Conservation (phyloP, 2,329 filamentous ascomycete species). For the Pyrenochaeta sp. region DNA sequence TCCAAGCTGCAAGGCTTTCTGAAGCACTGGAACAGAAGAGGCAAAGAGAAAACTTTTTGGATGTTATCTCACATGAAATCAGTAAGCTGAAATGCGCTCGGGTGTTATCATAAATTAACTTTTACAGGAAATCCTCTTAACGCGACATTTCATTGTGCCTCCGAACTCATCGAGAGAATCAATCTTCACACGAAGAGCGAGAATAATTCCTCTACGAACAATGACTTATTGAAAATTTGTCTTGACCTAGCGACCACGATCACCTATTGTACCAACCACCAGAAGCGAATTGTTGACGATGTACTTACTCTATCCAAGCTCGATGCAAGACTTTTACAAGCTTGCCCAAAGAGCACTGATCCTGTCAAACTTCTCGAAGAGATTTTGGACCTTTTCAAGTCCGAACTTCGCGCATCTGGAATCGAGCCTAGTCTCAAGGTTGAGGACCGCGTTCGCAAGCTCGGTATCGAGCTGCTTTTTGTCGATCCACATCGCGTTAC, state of each 20-base stretch:
- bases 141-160: no score
- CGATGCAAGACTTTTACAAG: conserved; percentile 28
- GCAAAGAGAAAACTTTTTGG: no score
- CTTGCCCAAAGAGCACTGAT: conserved; percentile 23
- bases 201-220: no score
- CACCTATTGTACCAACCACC: conserved; percentile 36
- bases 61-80: no score
- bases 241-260: conserved; percentile 32
- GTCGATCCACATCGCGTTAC: conserved; percentile 23
- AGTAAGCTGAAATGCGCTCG: no score
- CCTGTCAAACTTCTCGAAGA: conserved; percentile 23
- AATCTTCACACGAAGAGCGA: no score
- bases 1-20: no score
- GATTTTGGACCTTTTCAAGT: conserved; percentile 31
- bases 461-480: conserved; percentile 18
- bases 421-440: conserved; percentile 15
- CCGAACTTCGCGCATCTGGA: conserved; percentile 22
- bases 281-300: conserved; percentile 40
- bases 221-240: no score
- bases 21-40: no score
- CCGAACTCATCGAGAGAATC: no score
- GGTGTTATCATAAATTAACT: no score
- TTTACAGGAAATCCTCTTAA: no score
- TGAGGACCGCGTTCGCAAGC: conserved; percentile 14
- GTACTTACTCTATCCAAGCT: conserved; percentile 27